A percentile compares a stretch with the other conserved stretches of the same genome.
Conservation (phyloP, 2,329 filamentous ascomycete genomes). For the Gaeumannomyces sp. region DNA sequence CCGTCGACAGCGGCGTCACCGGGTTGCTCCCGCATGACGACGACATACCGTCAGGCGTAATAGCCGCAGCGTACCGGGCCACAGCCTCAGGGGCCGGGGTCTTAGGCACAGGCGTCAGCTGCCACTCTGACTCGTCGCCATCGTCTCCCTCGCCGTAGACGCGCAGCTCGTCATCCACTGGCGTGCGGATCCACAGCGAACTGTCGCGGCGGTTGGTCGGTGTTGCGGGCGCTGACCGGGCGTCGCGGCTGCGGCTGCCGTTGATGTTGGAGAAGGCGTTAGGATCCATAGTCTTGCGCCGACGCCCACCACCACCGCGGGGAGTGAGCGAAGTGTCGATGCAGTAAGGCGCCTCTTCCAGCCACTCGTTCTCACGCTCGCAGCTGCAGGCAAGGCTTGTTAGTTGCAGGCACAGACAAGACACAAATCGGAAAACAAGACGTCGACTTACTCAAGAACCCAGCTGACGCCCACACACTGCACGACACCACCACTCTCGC, state of each 20-base stretch:
- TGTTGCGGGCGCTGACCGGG: constrained; percentile 38
- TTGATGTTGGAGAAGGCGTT: constrained; percentile 45
- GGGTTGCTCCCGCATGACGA: constrained; percentile 26
- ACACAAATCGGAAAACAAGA: background rate
- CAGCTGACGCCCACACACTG: constrained; percentile 83
- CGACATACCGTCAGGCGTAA: constrained; percentile 30
- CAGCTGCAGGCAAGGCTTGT: constrained; percentile 44
- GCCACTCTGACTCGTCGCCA: constrained; percentile 33
- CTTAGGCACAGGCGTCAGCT: constrained; percentile 49
- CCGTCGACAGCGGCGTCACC: constrained; percentile 21
- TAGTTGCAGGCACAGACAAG: background rate
- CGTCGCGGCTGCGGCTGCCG: constrained; percentile 24
- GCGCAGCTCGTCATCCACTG: constrained; percentile 32
- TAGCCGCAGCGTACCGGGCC: constrained; percentile 43
- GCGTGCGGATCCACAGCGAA: constrained; percentile 48
- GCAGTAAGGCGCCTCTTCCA: constrained; percentile 64
- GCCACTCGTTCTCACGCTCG: constrained; percentile 69
- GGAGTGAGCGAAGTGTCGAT: constrained; percentile 63
- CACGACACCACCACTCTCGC: constrained; percentile 64
- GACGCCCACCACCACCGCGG: constrained; percentile 61
- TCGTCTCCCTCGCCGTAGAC: constrained; percentile 29
- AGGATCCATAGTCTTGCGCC: constrained; percentile 75
- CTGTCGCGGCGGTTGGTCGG: constrained; percentile 45
- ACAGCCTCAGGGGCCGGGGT: constrained; percentile 51
- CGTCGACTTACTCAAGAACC: constrained; percentile 72